These are phyloP conservation scores for Physcomitrellopsis africana DNA, from an alignment of 225 moss, liverwort and hornwort species.

Conservation along the genomic window DNA sequence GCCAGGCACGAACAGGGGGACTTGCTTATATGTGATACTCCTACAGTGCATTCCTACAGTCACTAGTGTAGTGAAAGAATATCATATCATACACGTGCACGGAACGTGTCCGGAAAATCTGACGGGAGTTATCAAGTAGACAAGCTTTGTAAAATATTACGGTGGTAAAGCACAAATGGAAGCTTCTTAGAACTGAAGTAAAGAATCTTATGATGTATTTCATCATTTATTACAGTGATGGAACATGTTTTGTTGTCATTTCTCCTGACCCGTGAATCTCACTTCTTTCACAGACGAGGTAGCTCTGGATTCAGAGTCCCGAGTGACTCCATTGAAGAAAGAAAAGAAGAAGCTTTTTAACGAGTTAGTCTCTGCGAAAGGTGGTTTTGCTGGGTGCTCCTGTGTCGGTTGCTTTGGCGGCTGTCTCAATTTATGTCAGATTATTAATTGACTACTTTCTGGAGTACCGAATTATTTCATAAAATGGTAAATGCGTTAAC, in stretches of 20 bases:
- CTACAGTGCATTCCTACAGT: neutral
- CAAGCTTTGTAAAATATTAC: neutral
- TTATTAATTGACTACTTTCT: constrained; percentile 21
- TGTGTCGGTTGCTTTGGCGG: constrained; percentile 25
- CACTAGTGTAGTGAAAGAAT: neutral
- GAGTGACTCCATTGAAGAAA: constrained; percentile 76
- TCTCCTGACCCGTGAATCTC: constrained; percentile 18
- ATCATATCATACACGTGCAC: neutral
- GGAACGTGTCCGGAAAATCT: constrained; percentile 17
- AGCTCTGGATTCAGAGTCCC: constrained; percentile 86
- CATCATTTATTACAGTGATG: neutral
- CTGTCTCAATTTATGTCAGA: neutral
- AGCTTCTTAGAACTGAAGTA: neutral
- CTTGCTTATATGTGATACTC: neutral
- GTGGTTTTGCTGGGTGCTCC: constrained; percentile 37
- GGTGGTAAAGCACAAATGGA: constrained; percentile 12
- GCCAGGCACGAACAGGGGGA: neutral
- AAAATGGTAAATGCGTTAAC: constrained; percentile 14
- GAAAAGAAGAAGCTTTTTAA: constrained; percentile 87
- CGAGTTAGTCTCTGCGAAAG: constrained; percentile 74
- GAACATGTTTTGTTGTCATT: constrained; percentile 12
- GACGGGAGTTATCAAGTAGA: neutral
- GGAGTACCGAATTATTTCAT: constrained; percentile 13
- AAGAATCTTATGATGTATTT: neutral
- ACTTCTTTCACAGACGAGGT: constrained; percentile 73